Evolutionary conservation across 176 grass and related monocot species (phyloP).

Genomic region (Echinochloa phyllopogon): DNA sequence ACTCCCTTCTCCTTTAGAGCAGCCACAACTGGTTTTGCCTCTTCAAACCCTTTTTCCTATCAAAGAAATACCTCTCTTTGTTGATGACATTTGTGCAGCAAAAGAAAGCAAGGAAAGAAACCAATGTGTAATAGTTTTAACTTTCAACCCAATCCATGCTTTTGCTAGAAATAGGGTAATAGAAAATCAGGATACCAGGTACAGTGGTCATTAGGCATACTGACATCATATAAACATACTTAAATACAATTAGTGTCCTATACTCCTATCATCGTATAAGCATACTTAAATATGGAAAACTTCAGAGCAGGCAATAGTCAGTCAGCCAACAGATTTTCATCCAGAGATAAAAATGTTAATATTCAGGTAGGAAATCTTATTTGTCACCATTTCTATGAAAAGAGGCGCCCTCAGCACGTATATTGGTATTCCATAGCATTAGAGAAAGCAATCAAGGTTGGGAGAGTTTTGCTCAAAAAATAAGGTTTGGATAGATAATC

Average conservation of each 20-base stretch:
- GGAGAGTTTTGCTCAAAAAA: background rate
- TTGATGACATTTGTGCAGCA: constrained; percentile 16
- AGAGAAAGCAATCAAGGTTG: background rate
- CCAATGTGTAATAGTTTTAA: background rate
- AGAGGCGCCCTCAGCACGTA: background rate
- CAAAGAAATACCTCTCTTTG: background rate
- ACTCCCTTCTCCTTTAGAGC: constrained; percentile 75
- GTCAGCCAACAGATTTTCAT: background rate
- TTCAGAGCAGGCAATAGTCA: background rate
- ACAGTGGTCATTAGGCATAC: background rate
- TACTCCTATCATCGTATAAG: background rate
- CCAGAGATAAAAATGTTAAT: background rate
- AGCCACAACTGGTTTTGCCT: constrained; percentile 74
- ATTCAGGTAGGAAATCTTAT: background rate
- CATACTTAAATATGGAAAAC: background rate
- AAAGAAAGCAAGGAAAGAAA: constrained; percentile 11
- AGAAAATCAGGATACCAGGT: background rate
- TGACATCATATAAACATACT: background rate
- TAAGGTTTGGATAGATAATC: background rate
- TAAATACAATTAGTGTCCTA: background rate
- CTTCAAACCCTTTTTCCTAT: constrained; percentile 72
- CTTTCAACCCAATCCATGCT: background rate
- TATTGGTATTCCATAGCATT: background rate
- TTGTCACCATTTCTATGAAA: background rate
- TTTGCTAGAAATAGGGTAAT: background rate